A percentile compares a stretch with the other conserved stretches of the same genome.
Evolutionary conservation across 2,329 filamentous ascomycete species (phyloP).

Genomic region (Cladosporium sp.): DNA sequence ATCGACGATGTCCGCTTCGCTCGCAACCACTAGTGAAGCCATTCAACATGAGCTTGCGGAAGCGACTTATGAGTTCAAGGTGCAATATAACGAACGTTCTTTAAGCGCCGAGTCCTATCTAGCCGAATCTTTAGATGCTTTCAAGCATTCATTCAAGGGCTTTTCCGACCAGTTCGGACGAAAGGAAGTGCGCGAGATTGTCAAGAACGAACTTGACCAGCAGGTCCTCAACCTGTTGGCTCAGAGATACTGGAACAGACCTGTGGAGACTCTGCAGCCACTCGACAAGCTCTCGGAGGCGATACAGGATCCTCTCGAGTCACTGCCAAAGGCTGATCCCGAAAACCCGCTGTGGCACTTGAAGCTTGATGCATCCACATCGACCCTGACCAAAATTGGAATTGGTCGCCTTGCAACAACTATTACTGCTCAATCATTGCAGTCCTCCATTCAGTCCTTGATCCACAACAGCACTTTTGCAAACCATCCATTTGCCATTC

Average conservation of each 20-base stretch:
- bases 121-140: slow-evolving; percentile 87
- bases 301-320: slow-evolving; percentile 44
- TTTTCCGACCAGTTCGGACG: slow-evolving; percentile 88
- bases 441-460: slow-evolving; percentile 75
- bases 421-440: slow-evolving; percentile 83
- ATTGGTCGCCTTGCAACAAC: slow-evolving; percentile 90
- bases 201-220: slow-evolving; percentile 92
- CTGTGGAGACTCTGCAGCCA: slow-evolving; percentile 73
- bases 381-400: slow-evolving; percentile 86
- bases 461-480: slow-evolving; percentile 79
- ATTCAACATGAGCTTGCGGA: slow-evolving; percentile 95
- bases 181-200: slow-evolving; percentile 78
- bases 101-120: slow-evolving; percentile 94
- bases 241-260: slow-evolving; percentile 95
- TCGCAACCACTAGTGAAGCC: slow-evolving; percentile 84
- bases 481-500: slow-evolving; percentile 83
- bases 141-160: slow-evolving; percentile 96
- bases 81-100: slow-evolving; percentile 96
- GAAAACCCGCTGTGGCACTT: slow-evolving; percentile 88
- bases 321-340: slow-evolving; percentile 77
- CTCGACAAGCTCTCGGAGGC: slow-evolving; percentile 23
- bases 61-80: slow-evolving; percentile 97
- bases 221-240: slow-evolving; percentile 90
- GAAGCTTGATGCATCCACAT: slow-evolving; percentile 88
- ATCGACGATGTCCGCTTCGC: slow-evolving; percentile 90